Percentiles rank a stretch among this genome's conserved stretches.
Conservation (phyloP, 208 protist species). For the Leishmania turanica region DNA sequence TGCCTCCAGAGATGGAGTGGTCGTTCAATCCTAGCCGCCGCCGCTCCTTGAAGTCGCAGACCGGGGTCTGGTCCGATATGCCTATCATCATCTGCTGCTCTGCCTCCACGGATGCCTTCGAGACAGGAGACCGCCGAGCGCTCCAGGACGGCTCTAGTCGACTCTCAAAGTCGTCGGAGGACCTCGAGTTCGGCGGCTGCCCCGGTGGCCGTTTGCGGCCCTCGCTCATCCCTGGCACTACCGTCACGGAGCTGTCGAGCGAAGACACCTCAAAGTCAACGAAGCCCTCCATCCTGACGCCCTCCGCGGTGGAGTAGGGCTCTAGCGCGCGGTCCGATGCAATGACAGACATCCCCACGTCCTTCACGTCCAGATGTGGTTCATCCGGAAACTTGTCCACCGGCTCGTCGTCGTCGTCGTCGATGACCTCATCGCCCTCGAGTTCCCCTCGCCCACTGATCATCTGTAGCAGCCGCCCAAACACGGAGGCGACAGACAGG, state of each 20-base stretch:
- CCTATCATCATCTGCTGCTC: constrained; percentile 6
- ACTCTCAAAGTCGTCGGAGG: background rate
- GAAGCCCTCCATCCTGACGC: constrained; percentile 24
- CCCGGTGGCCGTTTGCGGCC: background rate
- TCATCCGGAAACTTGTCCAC: background rate
- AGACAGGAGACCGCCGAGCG: background rate
- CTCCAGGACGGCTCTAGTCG: background rate
- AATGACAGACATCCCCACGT: constrained; percentile 7
- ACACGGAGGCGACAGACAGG: constrained; percentile 60
- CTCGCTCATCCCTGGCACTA: constrained; percentile 3
- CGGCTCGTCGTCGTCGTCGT: constrained; percentile 2
- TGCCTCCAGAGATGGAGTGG: background rate
- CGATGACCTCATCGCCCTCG: constrained; percentile 13
- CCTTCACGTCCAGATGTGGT: constrained; percentile 5
- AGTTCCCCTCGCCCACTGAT: constrained; percentile 23
- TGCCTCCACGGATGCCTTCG: background rate
- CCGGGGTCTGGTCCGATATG: constrained; percentile 11
- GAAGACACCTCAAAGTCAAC: constrained; percentile 38
- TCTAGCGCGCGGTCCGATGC: constrained; percentile 20
- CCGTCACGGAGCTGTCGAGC: background rate
- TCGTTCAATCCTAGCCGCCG: background rate
- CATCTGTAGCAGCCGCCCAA: constrained; percentile 55
- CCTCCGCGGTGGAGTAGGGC: constrained; percentile 9
- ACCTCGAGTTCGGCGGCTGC: background rate
- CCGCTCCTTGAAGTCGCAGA: constrained; percentile 13